A percentile compares a stretch with the other conserved stretches of the same genome.
phyloP scores from a whole-genome alignment of 768 basidiomycete species.

The Podaxis mareebaensis region DNA sequence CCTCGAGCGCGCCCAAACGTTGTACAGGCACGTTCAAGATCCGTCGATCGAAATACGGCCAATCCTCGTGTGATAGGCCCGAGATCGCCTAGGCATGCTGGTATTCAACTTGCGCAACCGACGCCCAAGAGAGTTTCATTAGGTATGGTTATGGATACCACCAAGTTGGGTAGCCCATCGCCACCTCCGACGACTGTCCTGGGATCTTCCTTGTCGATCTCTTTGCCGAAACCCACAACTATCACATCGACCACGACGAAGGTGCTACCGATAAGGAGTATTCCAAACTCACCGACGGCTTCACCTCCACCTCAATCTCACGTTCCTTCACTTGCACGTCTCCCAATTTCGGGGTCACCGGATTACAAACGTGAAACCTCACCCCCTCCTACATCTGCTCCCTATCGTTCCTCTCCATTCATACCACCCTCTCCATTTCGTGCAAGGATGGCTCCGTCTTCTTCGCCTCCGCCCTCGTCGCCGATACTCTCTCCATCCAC shows the following conservation, averaged over 20 bases:
- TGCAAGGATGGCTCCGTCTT: not conserved
- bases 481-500: not conserved
- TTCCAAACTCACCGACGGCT: slow-evolving; percentile 4
- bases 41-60: not conserved
- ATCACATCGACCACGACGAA: not conserved
- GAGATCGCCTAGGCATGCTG: not conserved
- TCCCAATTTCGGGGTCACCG: slow-evolving; percentile 10
- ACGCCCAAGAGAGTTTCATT: slow-evolving; percentile 11
- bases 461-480: not conserved
- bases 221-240: slow-evolving; percentile 6
- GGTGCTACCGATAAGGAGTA: slow-evolving; percentile 8
- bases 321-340: not conserved
- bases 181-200: slow-evolving; percentile 1
- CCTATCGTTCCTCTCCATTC: not conserved
- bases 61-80: slow-evolving; percentile 7
- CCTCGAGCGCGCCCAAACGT: not conserved
- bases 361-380: slow-evolving; percentile 11
- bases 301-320: not conserved
- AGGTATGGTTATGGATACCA: slow-evolving; percentile 14
- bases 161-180: slow-evolving; percentile 11
- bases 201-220: not conserved
- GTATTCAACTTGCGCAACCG: slow-evolving; percentile 5
- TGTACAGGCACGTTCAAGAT: slow-evolving; percentile 4
- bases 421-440: not conserved
- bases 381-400: not conserved